Percentiles rank a stretch among this genome's conserved stretches.
Conservation (phyloP, 192 early-diverging fungal species). For the Entomortierella chlamydospora region DNA sequence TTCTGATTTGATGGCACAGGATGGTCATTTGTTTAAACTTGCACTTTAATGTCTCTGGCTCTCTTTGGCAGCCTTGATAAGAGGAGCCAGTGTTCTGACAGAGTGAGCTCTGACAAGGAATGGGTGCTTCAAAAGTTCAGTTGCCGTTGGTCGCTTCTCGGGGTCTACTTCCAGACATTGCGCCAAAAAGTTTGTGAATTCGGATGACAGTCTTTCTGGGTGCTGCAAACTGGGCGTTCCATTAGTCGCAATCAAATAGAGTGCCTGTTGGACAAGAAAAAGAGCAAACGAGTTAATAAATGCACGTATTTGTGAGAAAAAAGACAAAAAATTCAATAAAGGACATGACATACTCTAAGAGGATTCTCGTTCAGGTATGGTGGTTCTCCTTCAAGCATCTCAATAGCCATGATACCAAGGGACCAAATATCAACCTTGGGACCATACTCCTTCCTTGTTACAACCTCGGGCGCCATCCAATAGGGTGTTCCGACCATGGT, state of each 20-base stretch:
- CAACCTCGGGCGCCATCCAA: conserved; percentile 99
- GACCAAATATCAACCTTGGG: conserved; percentile 97
- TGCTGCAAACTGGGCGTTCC: conserved; percentile 93
- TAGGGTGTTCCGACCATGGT: conserved; percentile 91
- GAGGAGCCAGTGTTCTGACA: conserved; percentile 58
- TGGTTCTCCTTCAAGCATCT: conserved; percentile 98
- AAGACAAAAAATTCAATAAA: background rate
- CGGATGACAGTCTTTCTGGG: conserved; percentile 78
- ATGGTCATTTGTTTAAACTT: background rate
- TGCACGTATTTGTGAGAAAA: too few relatives aligned
- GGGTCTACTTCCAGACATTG: conserved; percentile 86
- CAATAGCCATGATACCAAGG: conserved; percentile 97
- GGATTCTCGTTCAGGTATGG: conserved; percentile 97
- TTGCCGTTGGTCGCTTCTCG: conserved; percentile 82
- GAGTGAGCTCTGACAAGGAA: conserved; percentile 88
- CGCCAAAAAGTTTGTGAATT: conserved; percentile 87
- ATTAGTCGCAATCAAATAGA: conserved; percentile 96
- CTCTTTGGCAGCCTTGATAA: conserved; percentile 82
- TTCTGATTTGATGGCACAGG: background rate
- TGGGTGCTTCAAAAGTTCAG: conserved; percentile 84
- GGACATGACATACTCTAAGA: conserved; percentile 61
- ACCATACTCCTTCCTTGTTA: conserved; percentile 91
- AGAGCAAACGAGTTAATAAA: background rate
- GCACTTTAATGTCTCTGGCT: conserved; percentile 48
- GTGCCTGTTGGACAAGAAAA: conserved; percentile 60